These are phyloP conservation scores for Kazachstania sp. DNA, from an alignment of 1,139 yeast genomes.

Conservation along the genomic window DNA sequence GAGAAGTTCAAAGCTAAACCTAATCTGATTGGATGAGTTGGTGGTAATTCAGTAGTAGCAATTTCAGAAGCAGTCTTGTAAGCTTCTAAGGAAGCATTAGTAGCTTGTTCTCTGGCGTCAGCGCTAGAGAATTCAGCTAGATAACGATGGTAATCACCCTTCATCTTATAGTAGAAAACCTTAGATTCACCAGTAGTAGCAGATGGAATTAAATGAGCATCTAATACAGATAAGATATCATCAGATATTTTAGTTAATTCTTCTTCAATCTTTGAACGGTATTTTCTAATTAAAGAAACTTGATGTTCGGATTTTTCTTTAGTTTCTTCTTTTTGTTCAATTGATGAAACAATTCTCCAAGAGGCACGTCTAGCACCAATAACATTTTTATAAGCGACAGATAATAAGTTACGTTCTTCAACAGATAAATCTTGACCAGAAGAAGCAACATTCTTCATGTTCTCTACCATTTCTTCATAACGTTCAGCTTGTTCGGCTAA, in stretches of 20 bases:
- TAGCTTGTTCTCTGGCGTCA: constrained; percentile 88
- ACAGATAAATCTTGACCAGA: constrained; percentile 93
- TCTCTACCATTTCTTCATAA: constrained; percentile 98
- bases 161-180: constrained; percentile 98
- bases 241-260: constrained; percentile 93
- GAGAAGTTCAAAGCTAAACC: constrained; percentile 97
- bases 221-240: constrained; percentile 81
- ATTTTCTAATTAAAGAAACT: constrained; percentile 82
- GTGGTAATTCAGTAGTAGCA: constrained; percentile 93
- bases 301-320: constrained; percentile 72
- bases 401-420: constrained; percentile 93
- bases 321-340: constrained; percentile 96
- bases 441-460: constrained; percentile 96
- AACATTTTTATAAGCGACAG: constrained; percentile 96
- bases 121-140: constrained; percentile 92
- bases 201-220: constrained; percentile 83
- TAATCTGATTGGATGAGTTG: constrained; percentile 97
- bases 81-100: constrained; percentile 87
- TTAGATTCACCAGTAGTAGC: constrained; percentile 96
- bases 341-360: constrained; percentile 97
- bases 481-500: constrained; percentile 99
- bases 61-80: constrained; percentile 94
- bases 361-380: constrained; percentile 99
- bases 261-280: constrained; percentile 88
- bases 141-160: constrained; percentile 99